phyloP scores from a whole-genome alignment of 495 filamentous ascomycete species.

The Hypoxylon cercidicola region DNA sequence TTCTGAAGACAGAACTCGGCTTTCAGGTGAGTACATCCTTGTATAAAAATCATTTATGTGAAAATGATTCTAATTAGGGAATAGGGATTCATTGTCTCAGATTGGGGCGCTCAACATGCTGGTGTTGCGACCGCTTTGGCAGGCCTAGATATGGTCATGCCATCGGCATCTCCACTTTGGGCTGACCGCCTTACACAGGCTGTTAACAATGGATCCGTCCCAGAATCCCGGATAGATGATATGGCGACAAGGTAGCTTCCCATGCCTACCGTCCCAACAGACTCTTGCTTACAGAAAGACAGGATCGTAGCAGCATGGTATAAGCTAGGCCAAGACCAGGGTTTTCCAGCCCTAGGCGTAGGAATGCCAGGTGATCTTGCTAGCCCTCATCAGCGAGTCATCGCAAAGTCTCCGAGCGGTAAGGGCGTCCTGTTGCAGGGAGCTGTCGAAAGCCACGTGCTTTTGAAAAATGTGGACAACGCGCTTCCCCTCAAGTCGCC shows the following conservation, averaged over 20 bases:
- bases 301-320: constrained; percentile 71
- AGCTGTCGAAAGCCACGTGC: constrained; percentile 66
- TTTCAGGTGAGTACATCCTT: constrained; percentile 55
- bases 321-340: constrained; percentile 62
- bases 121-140: constrained; percentile 63
- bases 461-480: constrained; percentile 69
- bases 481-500: constrained; percentile 65
- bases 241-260: constrained; percentile 56
- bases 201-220: constrained; percentile 61
- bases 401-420: constrained; percentile 56
- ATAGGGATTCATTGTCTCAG: constrained; percentile 69
- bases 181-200: constrained; percentile 53
- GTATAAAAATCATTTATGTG: not conserved
- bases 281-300: constrained; percentile 27
- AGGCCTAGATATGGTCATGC: constrained; percentile 71
- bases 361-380: constrained; percentile 64
- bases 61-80: not conserved
- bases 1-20: constrained; percentile 73
- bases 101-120: constrained; percentile 70
- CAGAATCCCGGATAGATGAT: constrained; percentile 61
- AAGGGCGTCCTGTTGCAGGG: constrained; percentile 56
- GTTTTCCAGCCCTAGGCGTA: constrained; percentile 56
- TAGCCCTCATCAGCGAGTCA: constrained; percentile 61
- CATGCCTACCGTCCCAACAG: not conserved
- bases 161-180: constrained; percentile 55